Evolutionary conservation across 352 stramenopile species (phyloP).

Genomic region (Pythium monospermum): DNA sequence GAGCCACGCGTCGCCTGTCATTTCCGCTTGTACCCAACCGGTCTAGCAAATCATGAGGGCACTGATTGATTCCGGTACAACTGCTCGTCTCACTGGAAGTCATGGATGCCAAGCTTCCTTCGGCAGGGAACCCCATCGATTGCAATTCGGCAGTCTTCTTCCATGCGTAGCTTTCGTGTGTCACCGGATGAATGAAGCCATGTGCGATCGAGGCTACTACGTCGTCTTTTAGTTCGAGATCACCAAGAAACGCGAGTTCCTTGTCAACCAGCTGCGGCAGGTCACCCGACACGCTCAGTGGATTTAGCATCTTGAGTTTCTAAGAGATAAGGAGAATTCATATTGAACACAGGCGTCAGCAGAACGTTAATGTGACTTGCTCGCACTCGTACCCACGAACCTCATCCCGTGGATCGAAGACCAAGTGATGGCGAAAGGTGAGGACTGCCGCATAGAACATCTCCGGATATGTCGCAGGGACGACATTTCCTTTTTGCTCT

Average conservation of each 20-base stretch:
- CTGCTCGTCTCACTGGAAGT: constrained; percentile 58
- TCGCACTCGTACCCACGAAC: too few relatives aligned
- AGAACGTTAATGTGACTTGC: too few relatives aligned
- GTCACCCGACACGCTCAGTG: constrained; percentile 47
- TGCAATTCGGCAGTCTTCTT: constrained; percentile 30
- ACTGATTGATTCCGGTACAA: constrained; percentile 5
- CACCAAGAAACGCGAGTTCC: constrained; percentile 56
- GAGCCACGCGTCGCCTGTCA: too few relatives aligned
- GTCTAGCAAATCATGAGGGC: too few relatives aligned
- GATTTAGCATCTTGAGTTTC: constrained; percentile 78
- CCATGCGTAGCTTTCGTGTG: constrained; percentile 73
- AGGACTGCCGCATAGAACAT: constrained; percentile 64
- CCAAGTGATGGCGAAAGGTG: constrained; percentile 86
- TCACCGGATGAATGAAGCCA: constrained; percentile 57
- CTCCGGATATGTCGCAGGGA: constrained; percentile 37
- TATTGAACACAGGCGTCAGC: too few relatives aligned
- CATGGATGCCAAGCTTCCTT: constrained; percentile 30
- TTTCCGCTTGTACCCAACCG: too few relatives aligned
- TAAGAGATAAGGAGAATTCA: constrained; percentile 12
- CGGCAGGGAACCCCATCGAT: constrained; percentile 3
- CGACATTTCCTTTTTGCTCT: constrained; percentile 31
- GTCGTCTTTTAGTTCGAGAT: constrained; percentile 55
- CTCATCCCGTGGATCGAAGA: constrained; percentile 75
- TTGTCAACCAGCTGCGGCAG: constrained; percentile 53
- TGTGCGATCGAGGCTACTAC: constrained; percentile 50